Base-by-base conservation (phyloP, 495 filamentous ascomycete genomes). In the Daldinia bambusicola region DNA sequence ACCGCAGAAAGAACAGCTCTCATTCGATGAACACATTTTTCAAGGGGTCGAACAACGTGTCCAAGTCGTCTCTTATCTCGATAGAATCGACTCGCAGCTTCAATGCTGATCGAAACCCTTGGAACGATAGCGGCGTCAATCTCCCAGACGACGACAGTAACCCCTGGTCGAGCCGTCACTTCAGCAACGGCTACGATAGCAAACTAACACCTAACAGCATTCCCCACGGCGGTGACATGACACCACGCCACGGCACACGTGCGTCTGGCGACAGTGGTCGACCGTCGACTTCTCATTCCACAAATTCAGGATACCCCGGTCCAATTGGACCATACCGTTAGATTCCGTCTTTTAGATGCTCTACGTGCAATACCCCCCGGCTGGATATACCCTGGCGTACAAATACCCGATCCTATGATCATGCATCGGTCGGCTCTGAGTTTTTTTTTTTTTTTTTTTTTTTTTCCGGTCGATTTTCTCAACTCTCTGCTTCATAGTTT, bases 121-220 rank as follows among this genome's bases (percentile, higher is more conserved):
- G 94, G 94, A 97, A 97, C 77, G 94, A 98, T 80, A 94, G 91
- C 70, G 94, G 93, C 65, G 91, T 98, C 76, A 97, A 97, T 76
- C 90, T 98, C 71, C 84, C 92, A 66, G 93, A 97, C 75, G 93
- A 97, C 55, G 92, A 94, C 63, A 78, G 84, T 73, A 87, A 89
- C 75, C 87, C 86, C 67, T 88, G 90, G 81, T 83, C 85, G 80
- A 84, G 81, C 78, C 88, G 85, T 77, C 84, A 85, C 74, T 85
- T 85, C 66, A 82, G 82, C 76, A 88, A 85, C 78, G 88, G 85
- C 75, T 80, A 81, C 77, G 89, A 90, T 79, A 77, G 79, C 88
- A 91, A 91, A 84, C 85, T 82, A 72, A 82, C 79, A 81, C 86
- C 88, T 69, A 90, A 88, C 82, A 85, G 85, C 80, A 86, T 89